phyloP scores from a whole-genome alignment of 768 basidiomycete species.

The Pleurotus pulmonarius region DNA sequence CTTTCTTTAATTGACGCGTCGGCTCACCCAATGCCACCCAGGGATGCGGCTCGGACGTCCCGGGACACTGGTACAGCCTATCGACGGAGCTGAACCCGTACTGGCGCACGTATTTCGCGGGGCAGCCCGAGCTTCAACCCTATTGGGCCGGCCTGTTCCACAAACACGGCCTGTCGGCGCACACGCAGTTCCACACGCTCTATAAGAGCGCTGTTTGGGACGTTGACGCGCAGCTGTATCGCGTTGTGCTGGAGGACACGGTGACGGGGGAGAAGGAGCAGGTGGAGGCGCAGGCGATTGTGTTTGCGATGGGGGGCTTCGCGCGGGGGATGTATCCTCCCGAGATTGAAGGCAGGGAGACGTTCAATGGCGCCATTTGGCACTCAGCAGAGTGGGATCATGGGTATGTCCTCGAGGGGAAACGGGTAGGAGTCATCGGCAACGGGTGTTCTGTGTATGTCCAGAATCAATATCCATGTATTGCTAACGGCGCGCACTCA shows the following conservation, averaged over 20 bases:
- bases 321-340: conserved; percentile 41
- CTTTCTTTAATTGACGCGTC: neutral
- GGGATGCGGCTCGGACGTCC: conserved; percentile 55
- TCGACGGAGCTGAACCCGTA: conserved; percentile 51
- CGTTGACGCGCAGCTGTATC: conserved; percentile 35
- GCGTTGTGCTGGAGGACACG: conserved; percentile 31
- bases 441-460: conserved; percentile 60
- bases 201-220: conserved; percentile 46
- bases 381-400: conserved; percentile 58
- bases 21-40: conserved; percentile 10
- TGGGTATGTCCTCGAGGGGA: conserved; percentile 47
- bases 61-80: conserved; percentile 52
- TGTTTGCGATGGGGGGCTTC: conserved; percentile 51
- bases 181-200: conserved; percentile 38
- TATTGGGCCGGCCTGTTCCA: conserved; percentile 48
- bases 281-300: conserved; percentile 40
- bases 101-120: conserved; percentile 43
- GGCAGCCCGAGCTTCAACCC: conserved; percentile 45
- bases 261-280: conserved; percentile 28
- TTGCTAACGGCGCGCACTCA: conserved; percentile 5
- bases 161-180: conserved; percentile 37
- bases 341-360: conserved; percentile 36
- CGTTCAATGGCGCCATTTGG: conserved; percentile 48
- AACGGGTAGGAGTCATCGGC: conserved; percentile 57
- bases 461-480: conserved; percentile 6